Conservation (phyloP, 1,284 basidiomycete species). For the Entoloma clypeatum region DNA sequence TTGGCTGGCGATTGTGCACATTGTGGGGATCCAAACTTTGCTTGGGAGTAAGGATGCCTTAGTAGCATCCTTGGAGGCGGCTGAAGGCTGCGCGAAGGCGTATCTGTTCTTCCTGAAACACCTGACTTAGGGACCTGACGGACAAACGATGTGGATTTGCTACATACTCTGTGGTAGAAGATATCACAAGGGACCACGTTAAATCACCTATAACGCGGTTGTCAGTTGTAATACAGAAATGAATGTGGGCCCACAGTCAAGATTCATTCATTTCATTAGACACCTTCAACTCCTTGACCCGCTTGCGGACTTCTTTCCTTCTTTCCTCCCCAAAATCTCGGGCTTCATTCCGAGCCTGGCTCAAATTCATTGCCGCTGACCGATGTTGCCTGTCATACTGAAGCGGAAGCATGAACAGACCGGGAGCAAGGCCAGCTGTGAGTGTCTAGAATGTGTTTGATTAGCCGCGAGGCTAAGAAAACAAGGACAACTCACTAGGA, state of each 20-base stretch:
- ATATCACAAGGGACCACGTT: too few species aligned
- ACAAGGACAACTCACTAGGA: constrained; percentile 43
- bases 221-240: too few species aligned
- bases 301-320: constrained; percentile 23
- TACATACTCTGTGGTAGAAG: too few species aligned
- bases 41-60: constrained; percentile 31
- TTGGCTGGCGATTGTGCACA: constrained; percentile 37
- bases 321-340: constrained; percentile 25
- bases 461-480: neutral
- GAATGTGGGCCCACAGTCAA: too few species aligned
- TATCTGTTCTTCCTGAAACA: constrained; percentile 11
- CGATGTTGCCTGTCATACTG: constrained; percentile 26
- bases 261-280: constrained; percentile 1
- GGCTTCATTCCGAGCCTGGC: constrained; percentile 30
- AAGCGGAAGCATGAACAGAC: constrained; percentile 26
- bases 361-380: constrained; percentile 28
- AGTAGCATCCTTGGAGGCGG: constrained; percentile 14
- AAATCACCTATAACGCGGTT: too few species aligned
- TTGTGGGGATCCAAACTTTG: constrained; percentile 33
- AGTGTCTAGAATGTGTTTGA: constrained; percentile 19
- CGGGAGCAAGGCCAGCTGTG: constrained; percentile 26
- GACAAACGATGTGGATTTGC: neutral
- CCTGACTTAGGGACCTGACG: constrained; percentile 4
- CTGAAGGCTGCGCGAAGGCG: constrained; percentile 10
- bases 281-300: constrained; percentile 23